Percentiles rank a stretch among this genome's conserved stretches.
phyloP scores from a whole-genome alignment of 352 stramenopile species.

The Phytophthora syringae region DNA sequence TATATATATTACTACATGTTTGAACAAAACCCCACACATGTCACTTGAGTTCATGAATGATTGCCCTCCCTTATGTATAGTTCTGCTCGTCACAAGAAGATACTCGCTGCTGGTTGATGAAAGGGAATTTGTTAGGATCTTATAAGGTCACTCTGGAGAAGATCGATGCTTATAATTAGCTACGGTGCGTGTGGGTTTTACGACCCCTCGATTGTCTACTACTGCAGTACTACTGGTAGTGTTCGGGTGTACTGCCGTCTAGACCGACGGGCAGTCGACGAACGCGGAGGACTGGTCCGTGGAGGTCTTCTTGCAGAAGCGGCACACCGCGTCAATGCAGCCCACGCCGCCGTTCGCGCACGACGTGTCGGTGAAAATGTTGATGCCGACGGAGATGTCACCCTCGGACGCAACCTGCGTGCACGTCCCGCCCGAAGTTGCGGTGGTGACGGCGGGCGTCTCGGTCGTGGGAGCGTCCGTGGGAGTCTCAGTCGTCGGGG shows the following conservation, averaged over 20 bases:
- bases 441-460: conserved; percentile 1
- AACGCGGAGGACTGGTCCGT: conserved; percentile 36
- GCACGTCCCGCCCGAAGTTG: conserved; percentile 7
- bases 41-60: too few species aligned
- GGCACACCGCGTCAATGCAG: conserved; percentile 29
- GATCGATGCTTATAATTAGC: too few species aligned
- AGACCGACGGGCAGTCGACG: conserved; percentile 27
- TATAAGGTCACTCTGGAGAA: too few species aligned
- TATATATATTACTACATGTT: too few species aligned
- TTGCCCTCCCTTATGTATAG: too few species aligned
- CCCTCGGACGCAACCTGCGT: conserved; percentile 27
- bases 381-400: conserved; percentile 33
- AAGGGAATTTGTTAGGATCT: too few species aligned
- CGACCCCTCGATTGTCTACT: too few species aligned
- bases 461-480: too few species aligned
- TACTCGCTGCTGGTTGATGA: too few species aligned
- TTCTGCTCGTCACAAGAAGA: too few species aligned
- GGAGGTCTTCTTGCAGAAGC: conserved; percentile 32
- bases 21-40: too few species aligned
- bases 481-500: neutral
- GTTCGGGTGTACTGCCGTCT: neutral
- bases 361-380: conserved; percentile 33
- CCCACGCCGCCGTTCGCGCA: conserved; percentile 29
- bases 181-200: too few species aligned
- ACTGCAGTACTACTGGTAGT: conserved; percentile 1